Evolutionary conservation across 345 rosid genomes (phyloP), one percentile per base, ranked within the genome.

Genomic region (Bruguiera parviflora): DNA sequence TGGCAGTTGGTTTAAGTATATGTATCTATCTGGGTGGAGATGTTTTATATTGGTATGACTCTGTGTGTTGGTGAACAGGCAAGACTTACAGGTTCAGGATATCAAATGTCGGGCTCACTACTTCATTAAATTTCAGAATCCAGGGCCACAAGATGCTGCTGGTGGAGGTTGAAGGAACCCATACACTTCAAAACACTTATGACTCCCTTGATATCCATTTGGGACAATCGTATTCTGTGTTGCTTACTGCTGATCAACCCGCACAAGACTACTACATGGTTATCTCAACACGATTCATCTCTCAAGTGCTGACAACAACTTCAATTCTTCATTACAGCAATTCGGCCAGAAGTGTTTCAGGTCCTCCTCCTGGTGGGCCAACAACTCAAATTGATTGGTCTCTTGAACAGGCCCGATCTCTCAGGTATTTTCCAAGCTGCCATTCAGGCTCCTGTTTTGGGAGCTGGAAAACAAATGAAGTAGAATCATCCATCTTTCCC

Each of bases 161-260:
- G 18, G 80, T 72, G 61, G 80, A 77, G 69, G 70, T 68, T 47
- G 80, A 77, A 77, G 80, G 80, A 56, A 65, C 71, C 35, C 80
- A 77, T 53, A 63, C 80, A 9, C 69, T 77, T 0, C 80, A 77
- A 61, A 77, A 71, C 63, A 57, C 69, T 57, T 77, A 77, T 43
- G 75, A 63, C 21, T 71, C 76, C 22, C 73, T 77, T 49, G 80
- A 77, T 56, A 63, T 77, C 24, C 80, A 77, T 58, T 16, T 72
- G 72, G 80, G 80, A 51, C 80, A 77, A 56, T 71, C 80, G 21
- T 72, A 53, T 51, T 77, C 80, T 27, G 76, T 77, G n/a, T 64
- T 77, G 76, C 69, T 77, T 60, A 71, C 73, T 0, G 73, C 76
- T 47, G 69, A 77, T 53, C 80, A 72, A 71, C 73, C 80, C 5